phyloP scores from a whole-genome alignment of 2,329 filamentous ascomycete species.

The Immersiporthe knoxdaviesiana region DNA sequence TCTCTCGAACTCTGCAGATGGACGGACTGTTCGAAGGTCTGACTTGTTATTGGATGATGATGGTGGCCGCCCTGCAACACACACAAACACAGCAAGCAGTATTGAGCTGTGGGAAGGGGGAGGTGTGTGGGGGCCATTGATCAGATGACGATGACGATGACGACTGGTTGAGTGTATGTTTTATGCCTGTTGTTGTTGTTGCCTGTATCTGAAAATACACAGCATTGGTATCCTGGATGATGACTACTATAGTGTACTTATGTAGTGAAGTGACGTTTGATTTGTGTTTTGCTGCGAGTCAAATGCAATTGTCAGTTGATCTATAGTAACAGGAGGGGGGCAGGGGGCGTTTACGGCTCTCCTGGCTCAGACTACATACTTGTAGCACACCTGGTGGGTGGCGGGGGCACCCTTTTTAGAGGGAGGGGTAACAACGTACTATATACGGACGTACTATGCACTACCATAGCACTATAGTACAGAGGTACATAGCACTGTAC shows the following conservation, averaged over 20 bases:
- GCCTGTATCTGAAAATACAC: not conserved
- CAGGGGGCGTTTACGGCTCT: not conserved
- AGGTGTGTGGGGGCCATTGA: not conserved
- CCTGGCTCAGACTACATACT: not conserved
- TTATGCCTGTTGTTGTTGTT: not conserved
- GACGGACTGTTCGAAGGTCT: constrained; percentile 2
- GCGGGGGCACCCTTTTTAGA: too few species aligned
- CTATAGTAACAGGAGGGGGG: not conserved
- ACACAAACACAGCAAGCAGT: too few species aligned
- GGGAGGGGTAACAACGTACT: too few species aligned
- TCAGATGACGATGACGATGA: constrained; percentile 4
- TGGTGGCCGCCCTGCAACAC: not conserved
- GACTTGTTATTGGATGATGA: not conserved
- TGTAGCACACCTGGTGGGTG: not conserved
- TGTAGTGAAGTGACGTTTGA: too few species aligned
- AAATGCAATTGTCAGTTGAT: not conserved
- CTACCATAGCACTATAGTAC: too few species aligned
- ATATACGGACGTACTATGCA: too few species aligned
- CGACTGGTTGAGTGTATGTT: constrained; percentile 15
- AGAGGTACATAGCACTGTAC: too few species aligned
- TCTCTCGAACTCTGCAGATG: not conserved
- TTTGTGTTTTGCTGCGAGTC: too few species aligned
- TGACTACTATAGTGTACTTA: too few species aligned
- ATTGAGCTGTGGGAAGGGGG: not conserved
- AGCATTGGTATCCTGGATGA: not conserved